A percentile compares a stretch with the other conserved stretches of the same genome.
These are phyloP conservation scores for Schoenoplectus tabernaemontani DNA, from an alignment of 202 grass and related monocot species.

Conservation along the genomic window DNA sequence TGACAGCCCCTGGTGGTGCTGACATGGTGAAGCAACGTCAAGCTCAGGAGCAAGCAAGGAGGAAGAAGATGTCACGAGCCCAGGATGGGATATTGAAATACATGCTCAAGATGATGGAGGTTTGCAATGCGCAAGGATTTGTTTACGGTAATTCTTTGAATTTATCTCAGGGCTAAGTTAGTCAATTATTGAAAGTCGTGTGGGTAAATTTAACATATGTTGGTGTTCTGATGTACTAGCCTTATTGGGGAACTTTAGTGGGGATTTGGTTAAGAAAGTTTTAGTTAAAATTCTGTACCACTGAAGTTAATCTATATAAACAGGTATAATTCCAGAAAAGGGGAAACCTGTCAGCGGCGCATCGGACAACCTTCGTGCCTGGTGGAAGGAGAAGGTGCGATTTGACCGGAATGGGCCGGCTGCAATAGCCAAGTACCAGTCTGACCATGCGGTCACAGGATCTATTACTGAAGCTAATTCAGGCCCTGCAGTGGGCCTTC, in stretches of 20 bases:
- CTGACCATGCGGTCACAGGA: conserved; percentile 11
- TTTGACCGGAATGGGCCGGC: conserved; percentile 38
- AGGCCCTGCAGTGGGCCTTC: not conserved
- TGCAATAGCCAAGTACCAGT: conserved; percentile 31
- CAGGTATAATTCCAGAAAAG: conserved; percentile 40
- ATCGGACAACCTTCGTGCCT: conserved; percentile 36
- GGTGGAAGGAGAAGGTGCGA: conserved; percentile 46
- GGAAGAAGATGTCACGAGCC: conserved; percentile 93
- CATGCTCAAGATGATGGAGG: conserved; percentile 97
- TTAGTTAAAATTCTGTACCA: not conserved
- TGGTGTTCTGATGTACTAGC: too few relatives aligned
- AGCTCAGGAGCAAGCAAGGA: conserved; percentile 54
- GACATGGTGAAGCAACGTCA: conserved; percentile 27
- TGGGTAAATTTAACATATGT: too few relatives aligned
- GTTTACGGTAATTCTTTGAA: conserved; percentile 49
- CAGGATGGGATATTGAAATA: conserved; percentile 81
- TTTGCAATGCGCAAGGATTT: conserved; percentile 83
- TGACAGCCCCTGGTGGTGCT: not conserved
- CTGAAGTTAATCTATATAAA: not conserved
- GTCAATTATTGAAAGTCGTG: not conserved
- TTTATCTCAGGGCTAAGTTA: not conserved
- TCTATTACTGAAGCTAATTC: not conserved
- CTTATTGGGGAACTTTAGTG: too few relatives aligned
- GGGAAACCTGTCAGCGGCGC: conserved; percentile 39
- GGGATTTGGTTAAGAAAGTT: not conserved